A percentile compares a stretch with the other conserved stretches of the same genome.
These are phyloP conservation scores for Fusarium neocosmosporiellum DNA, from an alignment of 2,329 filamentous ascomycete species.

Conservation along the genomic window DNA sequence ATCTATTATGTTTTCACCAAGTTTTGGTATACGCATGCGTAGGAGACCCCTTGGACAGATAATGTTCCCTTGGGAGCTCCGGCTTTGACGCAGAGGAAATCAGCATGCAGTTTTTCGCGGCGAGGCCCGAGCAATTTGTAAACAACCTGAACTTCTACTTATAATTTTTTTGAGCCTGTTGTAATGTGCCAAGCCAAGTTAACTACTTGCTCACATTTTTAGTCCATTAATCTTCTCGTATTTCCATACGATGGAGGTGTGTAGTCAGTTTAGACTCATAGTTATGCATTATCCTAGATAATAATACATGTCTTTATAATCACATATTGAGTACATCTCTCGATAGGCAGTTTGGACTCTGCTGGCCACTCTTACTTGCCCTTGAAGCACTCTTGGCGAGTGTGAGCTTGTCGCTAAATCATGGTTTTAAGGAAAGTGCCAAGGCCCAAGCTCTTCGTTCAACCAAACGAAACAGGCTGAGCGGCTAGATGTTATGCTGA, in stretches of 20 bases:
- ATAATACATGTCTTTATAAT: not conserved
- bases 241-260: not conserved
- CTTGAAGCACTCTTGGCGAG: not conserved
- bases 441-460: not conserved
- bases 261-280: not conserved
- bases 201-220: not conserved
- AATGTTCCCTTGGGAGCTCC: not conserved
- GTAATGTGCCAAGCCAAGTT: too few species aligned
- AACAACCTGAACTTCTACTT: not conserved
- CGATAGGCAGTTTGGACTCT: not conserved
- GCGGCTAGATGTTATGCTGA: not conserved
- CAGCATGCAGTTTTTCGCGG: accelerated
- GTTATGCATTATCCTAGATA: not conserved
- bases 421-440: too few species aligned
- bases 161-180: too few species aligned
- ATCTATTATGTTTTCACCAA: not conserved
- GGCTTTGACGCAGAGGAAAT: not conserved
- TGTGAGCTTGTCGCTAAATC: not conserved
- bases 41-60: not conserved
- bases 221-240: not conserved
- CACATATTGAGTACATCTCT: not conserved
- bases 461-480: not conserved
- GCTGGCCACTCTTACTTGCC: not conserved
- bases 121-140: not conserved
- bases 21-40: not conserved